Percentiles rank a stretch among this genome's conserved stretches.
Evolutionary conservation across 2,329 filamentous ascomycete species (phyloP).

Genomic region (Coniochaeta sp.): DNA sequence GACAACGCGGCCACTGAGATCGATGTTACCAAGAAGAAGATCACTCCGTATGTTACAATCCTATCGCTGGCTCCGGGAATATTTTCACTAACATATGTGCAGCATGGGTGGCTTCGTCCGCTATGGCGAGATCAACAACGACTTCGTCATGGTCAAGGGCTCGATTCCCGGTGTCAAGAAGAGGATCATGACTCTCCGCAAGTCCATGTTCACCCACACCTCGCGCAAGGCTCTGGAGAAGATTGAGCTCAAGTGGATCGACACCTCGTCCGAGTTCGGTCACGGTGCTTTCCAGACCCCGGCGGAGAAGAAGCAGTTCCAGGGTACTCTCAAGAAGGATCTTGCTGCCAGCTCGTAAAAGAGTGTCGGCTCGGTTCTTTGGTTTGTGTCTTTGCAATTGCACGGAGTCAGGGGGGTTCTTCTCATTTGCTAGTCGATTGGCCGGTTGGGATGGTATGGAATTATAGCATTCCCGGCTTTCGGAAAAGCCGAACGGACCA

Average conservation of each 20-base stretch:
- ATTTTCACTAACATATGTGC: slow-evolving; percentile 23
- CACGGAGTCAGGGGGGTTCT: slow-evolving; percentile 42
- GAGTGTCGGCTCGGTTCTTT: slow-evolving; percentile 14
- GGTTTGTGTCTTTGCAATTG: slow-evolving; percentile 36
- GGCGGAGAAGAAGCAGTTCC: slow-evolving; percentile 94
- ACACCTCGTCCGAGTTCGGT: slow-evolving; percentile 99
- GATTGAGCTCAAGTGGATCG: slow-evolving; percentile 99
- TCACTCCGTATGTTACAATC: slow-evolving; percentile 83
- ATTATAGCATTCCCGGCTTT: slow-evolving; percentile 18
- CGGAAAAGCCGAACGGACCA: slow-evolving; percentile 17
- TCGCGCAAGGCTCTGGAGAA: slow-evolving; percentile 95
- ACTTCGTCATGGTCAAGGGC: slow-evolving; percentile 96
- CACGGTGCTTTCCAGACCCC: slow-evolving; percentile 99
- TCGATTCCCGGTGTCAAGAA: slow-evolving; percentile 98
- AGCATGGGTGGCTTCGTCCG: slow-evolving; percentile 99
- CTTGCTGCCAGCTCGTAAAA: slow-evolving; percentile 40
- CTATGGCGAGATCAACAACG: slow-evolving; percentile 99
- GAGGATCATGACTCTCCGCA: slow-evolving; percentile 97
- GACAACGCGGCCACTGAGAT: slow-evolving; percentile 91
- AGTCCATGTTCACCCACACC: slow-evolving; percentile 97
- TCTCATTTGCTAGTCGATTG: slow-evolving; percentile 13
- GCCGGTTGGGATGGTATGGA: slow-evolving; percentile 14
- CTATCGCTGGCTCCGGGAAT: neutral
- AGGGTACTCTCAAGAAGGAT: slow-evolving; percentile 99
- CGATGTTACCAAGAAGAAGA: slow-evolving; percentile 98